Percentiles rank a stretch among this genome's conserved stretches.
Conservation (phyloP, 768 basidiomycete genomes). For the Royoungia palumana region DNA sequence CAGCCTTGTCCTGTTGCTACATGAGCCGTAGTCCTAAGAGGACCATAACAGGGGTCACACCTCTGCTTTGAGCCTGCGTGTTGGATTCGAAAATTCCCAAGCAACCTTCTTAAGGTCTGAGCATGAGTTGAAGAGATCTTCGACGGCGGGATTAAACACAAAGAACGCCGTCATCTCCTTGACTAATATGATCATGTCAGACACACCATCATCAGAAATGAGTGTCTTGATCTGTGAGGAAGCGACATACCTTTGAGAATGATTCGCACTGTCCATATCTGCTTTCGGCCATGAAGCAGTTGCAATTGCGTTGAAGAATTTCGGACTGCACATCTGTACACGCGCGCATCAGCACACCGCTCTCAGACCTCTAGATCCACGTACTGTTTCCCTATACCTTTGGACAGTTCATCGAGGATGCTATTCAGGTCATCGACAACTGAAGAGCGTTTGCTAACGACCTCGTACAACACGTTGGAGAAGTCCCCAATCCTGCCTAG, state of each 20-base stretch:
- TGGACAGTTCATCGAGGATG: conserved; percentile 73
- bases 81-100: conserved; percentile 82
- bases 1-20: conserved; percentile 66
- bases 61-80: conserved; percentile 58
- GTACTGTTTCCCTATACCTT: conserved; percentile 72
- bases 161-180: conserved; percentile 92
- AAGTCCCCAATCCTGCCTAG: conserved; percentile 84
- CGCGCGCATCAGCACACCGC: conserved; percentile 5
- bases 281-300: conserved; percentile 78
- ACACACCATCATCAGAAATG: not conserved
- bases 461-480: conserved; percentile 80
- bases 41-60: conserved; percentile 26
- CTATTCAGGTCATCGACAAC: conserved; percentile 84
- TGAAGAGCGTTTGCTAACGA: conserved; percentile 80
- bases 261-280: conserved; percentile 94
- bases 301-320: conserved; percentile 73
- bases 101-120: conserved; percentile 93
- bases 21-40: conserved; percentile 3
- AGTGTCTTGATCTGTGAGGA: not conserved
- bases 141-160: conserved; percentile 92
- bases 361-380: conserved; percentile 10
- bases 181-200: conserved; percentile 89
- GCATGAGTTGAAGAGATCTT: conserved; percentile 92
- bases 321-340: conserved; percentile 70
- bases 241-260: conserved; percentile 76